Conservation (phyloP, 306 rosid genomes). For the Castanospermum australe region DNA sequence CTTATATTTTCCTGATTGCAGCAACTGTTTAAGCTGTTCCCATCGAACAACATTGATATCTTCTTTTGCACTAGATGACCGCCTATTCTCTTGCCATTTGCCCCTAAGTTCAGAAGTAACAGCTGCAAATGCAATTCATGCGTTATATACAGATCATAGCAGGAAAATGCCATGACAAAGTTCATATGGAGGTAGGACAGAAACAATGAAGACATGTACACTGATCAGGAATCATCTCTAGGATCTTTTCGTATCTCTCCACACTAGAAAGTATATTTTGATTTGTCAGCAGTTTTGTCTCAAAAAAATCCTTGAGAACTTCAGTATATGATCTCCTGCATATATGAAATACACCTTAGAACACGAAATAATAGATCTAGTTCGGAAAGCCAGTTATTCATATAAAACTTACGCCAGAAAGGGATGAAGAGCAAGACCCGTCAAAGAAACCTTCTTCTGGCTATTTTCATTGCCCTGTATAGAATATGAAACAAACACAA, state of each 20-base stretch:
- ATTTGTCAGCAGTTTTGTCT: slow-evolving; percentile 48
- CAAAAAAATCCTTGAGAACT: slow-evolving; percentile 57
- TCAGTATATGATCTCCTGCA: slow-evolving; percentile 65
- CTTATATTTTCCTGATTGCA: slow-evolving; percentile 79
- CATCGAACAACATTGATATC: slow-evolving; percentile 73
- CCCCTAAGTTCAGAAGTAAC: slow-evolving; percentile 81
- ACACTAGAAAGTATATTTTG: slow-evolving; percentile 58
- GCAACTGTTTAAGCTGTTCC: slow-evolving; percentile 72
- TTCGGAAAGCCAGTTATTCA: background rate
- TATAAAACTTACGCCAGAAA: slow-evolving; percentile 55
- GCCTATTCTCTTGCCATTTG: slow-evolving; percentile 74
- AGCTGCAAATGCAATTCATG: slow-evolving; percentile 58
- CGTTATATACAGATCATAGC: slow-evolving; percentile 10
- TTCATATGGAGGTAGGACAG: background rate
- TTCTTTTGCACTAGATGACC: slow-evolving; percentile 60
- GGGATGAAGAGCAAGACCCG: slow-evolving; percentile 54
- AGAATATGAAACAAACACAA: background rate
- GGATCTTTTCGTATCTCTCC: slow-evolving; percentile 81
- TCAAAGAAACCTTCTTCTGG: slow-evolving; percentile 60
- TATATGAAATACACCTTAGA: slow-evolving; percentile 8
- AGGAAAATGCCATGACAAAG: slow-evolving; percentile 9
- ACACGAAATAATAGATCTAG: slow-evolving; percentile 10
- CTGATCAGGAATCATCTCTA: slow-evolving; percentile 83
- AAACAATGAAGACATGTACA: slow-evolving; percentile 37
- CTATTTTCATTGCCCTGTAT: slow-evolving; percentile 71